Conservation (phyloP, 2,329 filamentous ascomycete genomes). For the Lecanicillium sp. region DNA sequence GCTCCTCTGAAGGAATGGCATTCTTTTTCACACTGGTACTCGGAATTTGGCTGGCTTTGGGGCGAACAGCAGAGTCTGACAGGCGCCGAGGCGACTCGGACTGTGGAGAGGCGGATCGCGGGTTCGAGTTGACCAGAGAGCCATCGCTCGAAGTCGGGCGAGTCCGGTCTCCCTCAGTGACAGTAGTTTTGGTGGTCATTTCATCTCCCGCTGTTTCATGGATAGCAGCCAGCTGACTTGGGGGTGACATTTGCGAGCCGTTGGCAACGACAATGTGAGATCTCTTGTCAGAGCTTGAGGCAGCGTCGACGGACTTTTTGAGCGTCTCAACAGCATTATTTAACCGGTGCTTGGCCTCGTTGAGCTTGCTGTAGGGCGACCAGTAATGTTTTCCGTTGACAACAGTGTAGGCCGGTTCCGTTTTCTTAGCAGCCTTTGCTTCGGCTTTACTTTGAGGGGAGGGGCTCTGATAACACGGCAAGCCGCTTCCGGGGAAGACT, state of each 20-base stretch:
- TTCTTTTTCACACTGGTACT: neutral
- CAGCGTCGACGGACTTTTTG: slow-evolving; percentile 24
- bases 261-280: slow-evolving; percentile 16
- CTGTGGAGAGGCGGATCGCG: neutral
- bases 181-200: neutral
- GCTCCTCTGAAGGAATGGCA: neutral
- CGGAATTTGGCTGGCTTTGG: neutral
- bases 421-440: neutral
- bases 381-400: slow-evolving; percentile 12
- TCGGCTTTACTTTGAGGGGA: neutral
- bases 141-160: neutral
- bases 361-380: neutral
- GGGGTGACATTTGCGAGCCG: slow-evolving; percentile 15
- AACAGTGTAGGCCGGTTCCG: slow-evolving; percentile 9
- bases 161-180: neutral
- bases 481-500: slow-evolving; percentile 22
- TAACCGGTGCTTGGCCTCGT: neutral
- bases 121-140: neutral
- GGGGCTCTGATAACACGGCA: too few relatives aligned
- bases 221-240: slow-evolving; percentile 1
- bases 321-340: slow-evolving; percentile 20
- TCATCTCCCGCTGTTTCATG: neutral
- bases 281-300: slow-evolving; percentile 11
- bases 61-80: slow-evolving; percentile 1
- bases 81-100: neutral